Percentiles rank a stretch among this genome's conserved stretches.
Conservation (phyloP, 1,284 basidiomycete genomes). For the Cutaneotrichosporon sp. region DNA sequence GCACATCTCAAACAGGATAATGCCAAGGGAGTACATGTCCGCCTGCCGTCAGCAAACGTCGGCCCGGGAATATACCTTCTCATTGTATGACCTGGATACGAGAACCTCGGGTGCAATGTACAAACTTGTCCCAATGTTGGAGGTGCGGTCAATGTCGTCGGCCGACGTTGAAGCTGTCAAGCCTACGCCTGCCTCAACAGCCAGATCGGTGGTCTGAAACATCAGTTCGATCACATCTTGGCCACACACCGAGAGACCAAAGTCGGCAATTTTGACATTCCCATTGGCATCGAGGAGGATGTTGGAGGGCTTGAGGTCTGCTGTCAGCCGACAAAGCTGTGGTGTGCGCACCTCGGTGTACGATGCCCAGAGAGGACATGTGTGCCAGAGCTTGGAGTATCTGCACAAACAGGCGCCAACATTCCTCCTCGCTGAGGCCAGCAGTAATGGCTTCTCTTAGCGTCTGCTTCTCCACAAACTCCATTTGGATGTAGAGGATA, state of each 20-base stretch:
- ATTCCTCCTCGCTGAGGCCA: constrained; percentile 73
- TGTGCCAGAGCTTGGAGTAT: constrained; percentile 89
- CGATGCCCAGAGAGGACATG: constrained; percentile 80
- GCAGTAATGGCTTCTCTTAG: constrained; percentile 64
- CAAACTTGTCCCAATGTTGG: constrained; percentile 83
- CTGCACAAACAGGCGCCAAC: constrained; percentile 85
- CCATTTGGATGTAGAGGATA: constrained; percentile 48
- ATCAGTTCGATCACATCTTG: neutral
- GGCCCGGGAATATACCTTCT: constrained; percentile 23
- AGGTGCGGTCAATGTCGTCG: constrained; percentile 28
- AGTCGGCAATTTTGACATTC: constrained; percentile 92
- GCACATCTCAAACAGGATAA: constrained; percentile 98
- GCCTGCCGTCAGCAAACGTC: constrained; percentile 52
- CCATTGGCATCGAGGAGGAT: constrained; percentile 86
- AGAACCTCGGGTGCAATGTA: constrained; percentile 86
- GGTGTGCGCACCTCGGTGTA: constrained; percentile 58
- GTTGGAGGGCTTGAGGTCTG: constrained; percentile 83
- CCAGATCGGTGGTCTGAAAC: constrained; percentile 63
- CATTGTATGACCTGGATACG: constrained; percentile 49
- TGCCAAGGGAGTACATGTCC: constrained; percentile 90
- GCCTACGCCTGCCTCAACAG: constrained; percentile 56
- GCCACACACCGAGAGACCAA: constrained; percentile 58
- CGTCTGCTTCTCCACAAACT: constrained; percentile 48
- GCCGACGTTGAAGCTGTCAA: constrained; percentile 51
- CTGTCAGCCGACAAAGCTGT: neutral